phyloP scores from a whole-genome alignment of 768 basidiomycete species.

The Naganishia randhawae region DNA sequence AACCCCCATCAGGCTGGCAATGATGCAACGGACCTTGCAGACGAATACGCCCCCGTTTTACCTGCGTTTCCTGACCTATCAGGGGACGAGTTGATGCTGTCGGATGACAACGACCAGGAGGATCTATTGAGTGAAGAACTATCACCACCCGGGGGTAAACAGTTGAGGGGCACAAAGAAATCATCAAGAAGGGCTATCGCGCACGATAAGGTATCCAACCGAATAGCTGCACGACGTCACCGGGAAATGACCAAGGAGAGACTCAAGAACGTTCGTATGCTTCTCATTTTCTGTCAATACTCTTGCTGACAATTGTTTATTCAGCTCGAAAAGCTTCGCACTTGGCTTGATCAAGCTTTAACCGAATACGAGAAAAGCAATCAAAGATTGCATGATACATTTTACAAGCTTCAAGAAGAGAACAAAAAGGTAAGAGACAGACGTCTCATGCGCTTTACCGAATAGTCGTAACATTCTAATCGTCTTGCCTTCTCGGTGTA shows the following conservation, averaged over 20 bases:
- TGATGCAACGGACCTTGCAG: background rate
- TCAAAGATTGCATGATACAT: constrained; percentile 16
- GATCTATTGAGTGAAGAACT: background rate
- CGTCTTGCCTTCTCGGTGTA: background rate
- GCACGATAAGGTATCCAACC: constrained; percentile 18
- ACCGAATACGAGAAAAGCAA: constrained; percentile 26
- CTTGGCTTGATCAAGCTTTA: constrained; percentile 19
- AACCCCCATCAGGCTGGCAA: background rate
- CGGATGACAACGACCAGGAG: background rate
- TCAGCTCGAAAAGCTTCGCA: constrained; percentile 17
- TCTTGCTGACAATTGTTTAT: background rate
- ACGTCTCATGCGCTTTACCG: no score
- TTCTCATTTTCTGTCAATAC: background rate
- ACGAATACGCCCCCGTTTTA: constrained; percentile 1
- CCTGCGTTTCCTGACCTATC: constrained; percentile 12
- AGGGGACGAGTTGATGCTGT: constrained; percentile 10
- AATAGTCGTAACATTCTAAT: background rate
- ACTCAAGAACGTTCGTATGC: constrained; percentile 15
- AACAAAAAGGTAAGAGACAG: constrained; percentile 11
- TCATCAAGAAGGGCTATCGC: background rate
- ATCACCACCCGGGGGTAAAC: background rate
- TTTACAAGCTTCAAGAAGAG: constrained; percentile 13
- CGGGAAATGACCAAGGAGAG: constrained; percentile 29
- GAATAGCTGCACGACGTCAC: constrained; percentile 26
- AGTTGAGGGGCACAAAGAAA: background rate